Base-by-base conservation (phyloP, 331 rosid genomes). In the Arachis monticola region DNA sequence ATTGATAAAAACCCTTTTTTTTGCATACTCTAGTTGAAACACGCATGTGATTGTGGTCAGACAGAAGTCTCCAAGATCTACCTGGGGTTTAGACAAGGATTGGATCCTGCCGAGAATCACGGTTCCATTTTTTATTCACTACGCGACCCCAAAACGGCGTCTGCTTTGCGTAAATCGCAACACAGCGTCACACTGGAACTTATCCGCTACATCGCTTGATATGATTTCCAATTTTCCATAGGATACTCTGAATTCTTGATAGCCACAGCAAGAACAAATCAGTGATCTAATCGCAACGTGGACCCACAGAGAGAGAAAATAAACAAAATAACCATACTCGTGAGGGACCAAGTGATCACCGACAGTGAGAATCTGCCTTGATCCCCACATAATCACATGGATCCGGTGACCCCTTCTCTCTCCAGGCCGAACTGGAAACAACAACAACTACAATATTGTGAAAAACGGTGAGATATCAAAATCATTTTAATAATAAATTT, bases 51-150 rank as follows among this genome's bases (percentile, higher is more conserved):
- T 1, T 32, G 38, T 32, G 38, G 3, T 32, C 42, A 60, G 10
- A 10, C 7, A 30, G 64, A 59, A 62, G 67, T 61, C 11, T 38
- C 67, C 30, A 0, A 6, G 67, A 61, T 63, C 68, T 42, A 40
- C 68, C 17, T 27, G 38, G 67, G 53, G 5, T 55, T 27, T 45
- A 14, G 50, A 12, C 64, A 5, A 35, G 14, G 53, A 55, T 58
- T 58, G 31, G 52, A 72, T 79, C 42, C 48, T 22, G 44, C 69
- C 77, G 78, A 78, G 68, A 78, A 78, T 78, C 82, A 71, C 78
- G 79, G 75, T 17, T 73, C n/a, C 40, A 32, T 64, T 79, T 64
- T 79, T 38, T 56, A 48, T 63, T 45, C 64, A 32, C 38, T 45
- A 41, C 70, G 44, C 55, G 42, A 62, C 40, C 30, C 32, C 10